Percentiles rank a stretch among this genome's conserved stretches.
Evolutionary conservation across 164 flowering plant species (phyloP).

Genomic region (Vitis rotundifolia): DNA sequence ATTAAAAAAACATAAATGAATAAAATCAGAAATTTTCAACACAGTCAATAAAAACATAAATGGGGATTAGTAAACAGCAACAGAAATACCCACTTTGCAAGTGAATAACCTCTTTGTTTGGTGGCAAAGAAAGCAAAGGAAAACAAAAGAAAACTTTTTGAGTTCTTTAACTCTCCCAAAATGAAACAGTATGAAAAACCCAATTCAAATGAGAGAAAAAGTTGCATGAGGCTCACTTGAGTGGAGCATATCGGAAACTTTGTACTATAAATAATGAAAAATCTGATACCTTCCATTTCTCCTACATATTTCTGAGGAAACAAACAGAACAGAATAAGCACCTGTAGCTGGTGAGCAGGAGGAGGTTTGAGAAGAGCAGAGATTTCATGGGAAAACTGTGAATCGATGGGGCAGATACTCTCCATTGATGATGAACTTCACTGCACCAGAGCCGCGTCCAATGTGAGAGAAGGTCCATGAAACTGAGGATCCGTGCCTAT

Average conservation of each 20-base stretch:
- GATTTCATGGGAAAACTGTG: conserved; percentile 43
- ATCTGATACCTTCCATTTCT: no score
- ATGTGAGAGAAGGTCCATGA: no score
- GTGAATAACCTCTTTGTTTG: not conserved
- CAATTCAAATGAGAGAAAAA: no score
- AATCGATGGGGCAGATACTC: conserved; percentile 37
- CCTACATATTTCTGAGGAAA: not conserved
- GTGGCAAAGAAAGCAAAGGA: not conserved
- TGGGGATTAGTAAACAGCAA: not conserved
- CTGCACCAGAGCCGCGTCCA: no score
- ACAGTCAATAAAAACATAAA: not conserved
- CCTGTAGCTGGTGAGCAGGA: conserved; percentile 63
- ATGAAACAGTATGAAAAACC: no score
- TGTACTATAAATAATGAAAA: no score
- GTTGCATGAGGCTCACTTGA: no score
- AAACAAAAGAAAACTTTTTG: not conserved
- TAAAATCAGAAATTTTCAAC: not conserved
- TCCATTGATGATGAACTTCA: conserved; percentile 30
- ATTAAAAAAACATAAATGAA: not conserved
- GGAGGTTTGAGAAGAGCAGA: conserved; percentile 74
- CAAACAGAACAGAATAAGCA: conserved; percentile 1
- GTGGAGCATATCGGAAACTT: no score
- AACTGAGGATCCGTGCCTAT: no score
- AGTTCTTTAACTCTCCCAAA: no score
- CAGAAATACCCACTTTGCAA: not conserved